A percentile compares a stretch with the other conserved stretches of the same genome.
These are phyloP conservation scores for Zygoascus hellenicus DNA, from an alignment of 1,139 yeast species.

Conservation along the genomic window DNA sequence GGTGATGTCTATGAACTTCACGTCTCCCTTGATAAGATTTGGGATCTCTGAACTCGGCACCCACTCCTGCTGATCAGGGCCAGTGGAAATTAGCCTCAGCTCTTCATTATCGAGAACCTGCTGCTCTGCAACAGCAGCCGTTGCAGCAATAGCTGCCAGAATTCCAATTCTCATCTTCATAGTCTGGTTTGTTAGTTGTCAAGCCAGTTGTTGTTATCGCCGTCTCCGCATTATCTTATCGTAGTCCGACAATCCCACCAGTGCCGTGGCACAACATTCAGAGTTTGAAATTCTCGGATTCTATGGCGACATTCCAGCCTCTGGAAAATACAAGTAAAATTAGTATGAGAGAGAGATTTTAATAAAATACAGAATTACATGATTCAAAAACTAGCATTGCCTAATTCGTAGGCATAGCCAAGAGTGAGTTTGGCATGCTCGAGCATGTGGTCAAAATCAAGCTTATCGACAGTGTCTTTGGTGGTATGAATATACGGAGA, in stretches of 20 bases:
- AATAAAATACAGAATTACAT: too few species aligned
- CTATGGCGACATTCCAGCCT: too few species aligned
- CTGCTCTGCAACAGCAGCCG: not conserved
- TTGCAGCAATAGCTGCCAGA: not conserved
- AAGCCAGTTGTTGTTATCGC: too few species aligned
- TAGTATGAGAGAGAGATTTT: too few species aligned
- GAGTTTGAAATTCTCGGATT: too few species aligned
- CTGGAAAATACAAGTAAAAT: too few species aligned
- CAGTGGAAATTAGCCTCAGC: conserved; percentile 30
- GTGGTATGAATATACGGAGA: conserved; percentile 71
- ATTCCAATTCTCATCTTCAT: too few species aligned
- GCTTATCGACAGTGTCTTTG: conserved; percentile 73
- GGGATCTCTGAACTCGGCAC: conserved; percentile 57
- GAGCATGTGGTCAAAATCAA: conserved; percentile 68
- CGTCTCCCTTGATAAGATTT: conserved; percentile 46
- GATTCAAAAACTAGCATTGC: conserved; percentile 20
- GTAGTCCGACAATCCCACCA: not conserved
- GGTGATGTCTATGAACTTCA: conserved; percentile 68
- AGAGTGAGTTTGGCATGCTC: conserved; percentile 74
- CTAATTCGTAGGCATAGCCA: conserved; percentile 66
- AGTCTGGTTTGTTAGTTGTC: too few species aligned
- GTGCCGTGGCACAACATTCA: not conserved
- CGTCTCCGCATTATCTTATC: too few species aligned
- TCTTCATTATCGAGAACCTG: conserved; percentile 12
- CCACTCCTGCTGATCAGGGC: conserved; percentile 35